Base-by-base conservation (phyloP, 768 basidiomycete species). In the Lactarius hatsudake region DNA sequence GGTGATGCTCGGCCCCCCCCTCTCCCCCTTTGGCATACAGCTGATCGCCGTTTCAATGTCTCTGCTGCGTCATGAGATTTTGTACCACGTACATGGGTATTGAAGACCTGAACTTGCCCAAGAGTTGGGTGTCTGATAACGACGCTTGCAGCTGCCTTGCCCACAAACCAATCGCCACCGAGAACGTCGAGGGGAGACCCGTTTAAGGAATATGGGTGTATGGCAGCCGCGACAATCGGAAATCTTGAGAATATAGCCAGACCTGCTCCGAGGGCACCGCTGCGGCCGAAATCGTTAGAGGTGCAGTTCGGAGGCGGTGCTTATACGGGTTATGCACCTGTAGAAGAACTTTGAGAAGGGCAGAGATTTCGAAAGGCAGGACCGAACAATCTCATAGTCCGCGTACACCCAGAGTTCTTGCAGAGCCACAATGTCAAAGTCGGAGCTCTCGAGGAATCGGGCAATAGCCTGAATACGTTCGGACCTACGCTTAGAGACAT, bases 91-190 rank as follows among this genome's bases (percentile, higher is more conserved):
- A 94, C 93, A 81, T 97, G 95, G 0, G 95, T 96, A 70, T 89
- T 91, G 78, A 95, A 91, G 53, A 96, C 79, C 72, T 96, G 91
- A 9, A 94, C 81, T 71, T 89, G 83, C 17, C 90, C 91, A 30
- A 96, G 81, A 45, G 84, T 73, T 17, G 90, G 89, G 72, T 93
- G 91, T 60, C 84, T 79, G 61, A 94, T 76, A 45, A 90, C 83
- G 30, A 91, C 83, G 71, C 88, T 89, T 20, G 86, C 90, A 57
- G 89, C 89, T 5, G 91, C 89, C 76, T 97, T 97, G 63, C 94
- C 95, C 13, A 94, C 95, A 74, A 93, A 93, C 87, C 94, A 97
- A 76, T 97, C 95, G 23, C 94, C 94, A 32, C 84, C 90, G 63
- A 82, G 79, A 40, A 93, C 90, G 69, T 95, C 90, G 6, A 88